A percentile compares a stretch with the other conserved stretches of the same genome.
phyloP scores from a whole-genome alignment of 805 yeast genomes.

The Jamesozyma lodderae region DNA sequence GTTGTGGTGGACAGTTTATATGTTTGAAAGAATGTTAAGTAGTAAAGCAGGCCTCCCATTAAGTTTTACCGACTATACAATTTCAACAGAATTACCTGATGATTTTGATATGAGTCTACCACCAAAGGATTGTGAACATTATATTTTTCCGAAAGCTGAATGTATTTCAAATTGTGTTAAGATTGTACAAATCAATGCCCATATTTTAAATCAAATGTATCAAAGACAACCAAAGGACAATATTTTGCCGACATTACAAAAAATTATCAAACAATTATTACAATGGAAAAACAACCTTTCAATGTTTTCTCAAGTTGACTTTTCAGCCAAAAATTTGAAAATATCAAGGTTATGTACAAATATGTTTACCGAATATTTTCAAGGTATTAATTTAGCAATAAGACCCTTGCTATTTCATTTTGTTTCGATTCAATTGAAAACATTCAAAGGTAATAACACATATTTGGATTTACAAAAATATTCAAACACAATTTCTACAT shows the following conservation, averaged over 20 bases:
- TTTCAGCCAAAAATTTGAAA: slow-evolving; percentile 33
- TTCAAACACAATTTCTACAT: slow-evolving; percentile 57
- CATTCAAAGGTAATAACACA: slow-evolving; percentile 37
- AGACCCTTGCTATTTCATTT: slow-evolving; percentile 70
- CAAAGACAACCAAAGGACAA: slow-evolving; percentile 71
- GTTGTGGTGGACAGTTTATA: slow-evolving; percentile 80
- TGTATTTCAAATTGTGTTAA: slow-evolving; percentile 67
- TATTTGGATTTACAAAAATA: slow-evolving; percentile 58
- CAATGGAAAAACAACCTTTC: slow-evolving; percentile 64
- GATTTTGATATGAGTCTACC: slow-evolving; percentile 61
- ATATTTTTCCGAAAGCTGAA: slow-evolving; percentile 72
- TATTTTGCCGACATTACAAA: slow-evolving; percentile 64
- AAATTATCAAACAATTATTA: slow-evolving; percentile 54
- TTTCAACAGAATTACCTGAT: slow-evolving; percentile 66
- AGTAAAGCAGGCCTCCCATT: slow-evolving; percentile 76
- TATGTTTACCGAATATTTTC: slow-evolving; percentile 74
- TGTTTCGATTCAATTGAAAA: slow-evolving; percentile 56
- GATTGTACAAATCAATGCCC: slow-evolving; percentile 70
- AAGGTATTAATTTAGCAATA: slow-evolving; percentile 71
- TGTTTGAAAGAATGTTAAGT: slow-evolving; percentile 74
- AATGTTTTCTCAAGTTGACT: slow-evolving; percentile 55
- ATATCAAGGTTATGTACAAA: slow-evolving; percentile 62
- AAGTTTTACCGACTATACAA: slow-evolving; percentile 72
- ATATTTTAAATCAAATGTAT: slow-evolving; percentile 57
- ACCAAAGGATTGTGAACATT: slow-evolving; percentile 50